A percentile compares a stretch with the other conserved stretches of the same genome.
Conservation (phyloP, 169 alveolate genomes). For the Babesia caballi region DNA sequence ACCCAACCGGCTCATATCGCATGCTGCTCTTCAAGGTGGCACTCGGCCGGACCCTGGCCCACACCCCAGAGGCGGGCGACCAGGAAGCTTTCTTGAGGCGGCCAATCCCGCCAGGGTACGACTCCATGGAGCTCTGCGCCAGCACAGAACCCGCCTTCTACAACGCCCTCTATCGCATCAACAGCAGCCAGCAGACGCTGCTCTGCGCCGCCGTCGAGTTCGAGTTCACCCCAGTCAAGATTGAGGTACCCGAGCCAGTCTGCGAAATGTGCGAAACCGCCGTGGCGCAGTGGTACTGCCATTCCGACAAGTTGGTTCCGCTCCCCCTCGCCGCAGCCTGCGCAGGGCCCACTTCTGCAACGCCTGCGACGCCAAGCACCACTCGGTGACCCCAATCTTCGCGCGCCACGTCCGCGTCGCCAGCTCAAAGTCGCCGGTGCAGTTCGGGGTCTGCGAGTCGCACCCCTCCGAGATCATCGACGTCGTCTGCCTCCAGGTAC, state of each 20-base stretch:
- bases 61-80: constrained; percentile 18
- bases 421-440: constrained; percentile 85
- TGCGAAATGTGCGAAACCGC: constrained; percentile 80
- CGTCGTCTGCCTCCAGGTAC: constrained; percentile 80
- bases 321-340: not conserved
- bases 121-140: constrained; percentile 40
- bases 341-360: constrained; percentile 84
- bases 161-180: constrained; percentile 71
- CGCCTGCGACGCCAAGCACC: constrained; percentile 82
- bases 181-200: constrained; percentile 69
- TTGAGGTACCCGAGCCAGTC: constrained; percentile 80
- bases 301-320: constrained; percentile 69
- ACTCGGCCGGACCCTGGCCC: constrained; percentile 51
- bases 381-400: constrained; percentile 77
- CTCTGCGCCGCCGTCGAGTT: constrained; percentile 72
- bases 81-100: constrained; percentile 44
- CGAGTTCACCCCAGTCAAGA: constrained; percentile 75
- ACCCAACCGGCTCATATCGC: constrained; percentile 68
- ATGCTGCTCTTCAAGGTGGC: constrained; percentile 69
- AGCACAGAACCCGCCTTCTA: constrained; percentile 35
- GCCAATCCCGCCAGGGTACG: constrained; percentile 36
- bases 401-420: constrained; percentile 83
- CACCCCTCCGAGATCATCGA: constrained; percentile 87
- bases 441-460: constrained; percentile 84
- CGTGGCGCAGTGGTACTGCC: constrained; percentile 78